Base-by-base conservation (phyloP, 2,329 filamentous ascomycete genomes). In the Talaromyces sp. region DNA sequence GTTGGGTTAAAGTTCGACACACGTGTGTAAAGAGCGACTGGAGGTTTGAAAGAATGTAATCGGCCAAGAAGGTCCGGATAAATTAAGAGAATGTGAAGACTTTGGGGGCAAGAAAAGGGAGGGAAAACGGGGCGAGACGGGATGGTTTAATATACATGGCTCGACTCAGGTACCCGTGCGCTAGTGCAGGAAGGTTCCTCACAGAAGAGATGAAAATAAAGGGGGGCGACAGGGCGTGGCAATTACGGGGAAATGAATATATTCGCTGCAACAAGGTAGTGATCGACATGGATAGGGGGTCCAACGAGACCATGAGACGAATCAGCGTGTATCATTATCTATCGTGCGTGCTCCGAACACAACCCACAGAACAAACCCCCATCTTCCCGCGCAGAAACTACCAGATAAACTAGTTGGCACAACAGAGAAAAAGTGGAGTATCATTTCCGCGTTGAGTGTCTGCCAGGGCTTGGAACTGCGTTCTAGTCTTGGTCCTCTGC, bases 121-220 rank as follows among this genome's bases (percentile, higher is more conserved):
- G 40, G 45, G 24, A 27, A 47, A 45, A 45, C 30, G 47, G 30
- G 16, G 54, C 41, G 45, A 51, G 49, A 42, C 24, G 49, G 42
- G 29, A 41, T 16, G 46, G 24, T 29, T 27, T 22, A 50, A 52
- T 56, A 60, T 58, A 61, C 51, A 45, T 45, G 52, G 54, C 24
- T 51, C 52, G 46, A 57, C 51, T 61, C 58, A 62, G 60, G 60
- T 62, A 62, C 60, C 58, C 60, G 57, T 54, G 51, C 59, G 47
- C 55, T 58, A 52, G 51, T n/a, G 43, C 17, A 36, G 24, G 22
- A 44, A 29, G 22, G n/a, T n/a, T n/a, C n/a, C n/a, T n/a, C n/a
- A n/a, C n/a, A 32, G 33, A 17, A 17, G n/a, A 8, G 8, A 39
- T 10, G 17, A 8, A 41, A 27, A 41, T 35, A 46, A 45, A 45